phyloP scores from a whole-genome alignment of 345 rosid species.

The Citrus sinensis region DVS_A1.0 CM039169.1:17032501-17033000 shows the following conservation, averaged over 20 bases:
- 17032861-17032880: slow-evolving; percentile 99
- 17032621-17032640: background rate
- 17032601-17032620: background rate
- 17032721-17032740: slow-evolving; percentile 82
- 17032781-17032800: background rate
- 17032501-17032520: background rate
- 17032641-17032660: background rate
- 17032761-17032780: slow-evolving; percentile 65
- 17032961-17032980: background rate
- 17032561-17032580: background rate
- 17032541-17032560: too few relatives aligned
- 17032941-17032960: background rate
- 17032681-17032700: background rate
- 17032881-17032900: slow-evolving; percentile 99
- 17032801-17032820: slow-evolving; percentile 4
- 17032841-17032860: slow-evolving; percentile 40
- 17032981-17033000: background rate
- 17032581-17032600: background rate
- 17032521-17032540: background rate
- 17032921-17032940: background rate
- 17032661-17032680: background rate
- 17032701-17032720: slow-evolving; percentile 73
- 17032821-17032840: slow-evolving; percentile 11
- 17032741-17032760: slow-evolving; percentile 93
- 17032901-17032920: slow-evolving; percentile 86